Evolutionary conservation across 1,284 basidiomycete species (phyloP), one percentile per base, ranked within the genome.

Genomic region (Cerrena zonata): DNA sequence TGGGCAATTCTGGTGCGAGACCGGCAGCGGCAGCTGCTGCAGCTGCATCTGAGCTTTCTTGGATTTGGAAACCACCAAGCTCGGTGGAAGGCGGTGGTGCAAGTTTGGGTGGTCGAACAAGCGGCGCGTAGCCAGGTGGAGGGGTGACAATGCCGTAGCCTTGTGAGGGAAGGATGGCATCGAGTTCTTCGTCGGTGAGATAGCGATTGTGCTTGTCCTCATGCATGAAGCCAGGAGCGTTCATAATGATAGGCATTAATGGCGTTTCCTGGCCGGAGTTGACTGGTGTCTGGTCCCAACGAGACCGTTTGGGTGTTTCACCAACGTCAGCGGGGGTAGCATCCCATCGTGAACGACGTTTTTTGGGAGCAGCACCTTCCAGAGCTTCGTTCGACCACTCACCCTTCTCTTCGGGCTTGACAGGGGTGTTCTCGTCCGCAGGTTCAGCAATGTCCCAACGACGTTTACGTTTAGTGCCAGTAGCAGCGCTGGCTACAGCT

Each of bases 181-280:
- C 87, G 48, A 99, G 83, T 72, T 99, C 96, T 64, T 97, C 94
- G 68, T 99, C 95, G 4, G 91, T 85, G 48, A 99, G 84, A 62
- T 90, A 94, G 15, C 93, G 82, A 63, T 97, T 97, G 64, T 96
- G 88, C 63, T 94, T 94, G 71, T 98, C 94, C 61, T 94, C 90
- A 49, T 86, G 82, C 76, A 84, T 84, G 61, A 88, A 72, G 44
- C 86, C 85, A 1, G 88, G 88, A 1, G 84, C 84, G 59, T 93
- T 90, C 85, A 92, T 91, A 61, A 90, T 86, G 48, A 91, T 89
- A 45, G 78, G 82, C 2, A 76, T 76, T 79, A 86, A 82, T 3
- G 87, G 84, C 2, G 65, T 71, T 39, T 86, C 74, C 40, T 83
- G 80, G 18, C 50, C 68, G 38, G 49, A 59, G n/a, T 72, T 58